Evolutionary conservation across 2,329 filamentous ascomycete species (phyloP).

Genomic region (Bipolaris victoriae): DNA sequence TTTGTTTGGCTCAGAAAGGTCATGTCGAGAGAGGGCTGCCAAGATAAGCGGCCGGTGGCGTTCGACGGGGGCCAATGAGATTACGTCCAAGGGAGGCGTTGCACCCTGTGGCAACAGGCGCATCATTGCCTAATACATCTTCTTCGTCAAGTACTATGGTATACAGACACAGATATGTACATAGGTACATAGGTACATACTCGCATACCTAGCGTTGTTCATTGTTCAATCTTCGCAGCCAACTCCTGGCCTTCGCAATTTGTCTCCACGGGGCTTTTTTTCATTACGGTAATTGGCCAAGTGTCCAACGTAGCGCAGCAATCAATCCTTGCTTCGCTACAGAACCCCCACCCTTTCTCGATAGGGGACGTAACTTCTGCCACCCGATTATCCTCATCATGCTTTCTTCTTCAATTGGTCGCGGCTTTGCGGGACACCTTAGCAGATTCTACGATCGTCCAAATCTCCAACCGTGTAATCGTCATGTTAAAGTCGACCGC

Average conservation of each 20-base stretch:
- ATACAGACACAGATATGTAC: too few species aligned
- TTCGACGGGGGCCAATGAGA: neutral
- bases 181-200: too few species aligned
- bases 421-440: neutral
- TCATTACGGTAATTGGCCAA: neutral
- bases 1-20: neutral
- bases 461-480: too few species aligned
- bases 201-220: too few species aligned
- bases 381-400: neutral
- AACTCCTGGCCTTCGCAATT: neutral
- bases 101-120: neutral
- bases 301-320: neutral
- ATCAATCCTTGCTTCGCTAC: neutral
- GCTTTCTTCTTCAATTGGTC: neutral
- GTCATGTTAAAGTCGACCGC: neutral
- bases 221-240: too few species aligned
- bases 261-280: neutral
- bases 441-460: neutral
- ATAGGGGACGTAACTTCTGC: neutral
- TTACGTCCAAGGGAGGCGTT: neutral
- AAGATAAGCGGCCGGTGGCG: constrained; percentile 4
- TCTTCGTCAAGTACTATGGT: too few species aligned
- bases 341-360: neutral
- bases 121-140: neutral
- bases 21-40: constrained; percentile 7